Conservation (phyloP, 192 early-diverging fungal species). For the Dissophora globulifera region DNA sequence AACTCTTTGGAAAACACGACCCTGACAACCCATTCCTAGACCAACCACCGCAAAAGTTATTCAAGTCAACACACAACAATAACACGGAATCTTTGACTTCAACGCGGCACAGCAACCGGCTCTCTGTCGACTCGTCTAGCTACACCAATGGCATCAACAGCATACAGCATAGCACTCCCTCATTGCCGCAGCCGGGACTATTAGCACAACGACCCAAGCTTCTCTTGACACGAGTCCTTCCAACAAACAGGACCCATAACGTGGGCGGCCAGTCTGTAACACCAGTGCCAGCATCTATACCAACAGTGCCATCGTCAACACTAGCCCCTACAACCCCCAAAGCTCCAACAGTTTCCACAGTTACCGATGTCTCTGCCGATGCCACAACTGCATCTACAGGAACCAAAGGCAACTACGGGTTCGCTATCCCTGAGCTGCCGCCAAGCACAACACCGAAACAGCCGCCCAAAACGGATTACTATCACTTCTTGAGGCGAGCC, state of each 20-base stretch:
- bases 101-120: not conserved
- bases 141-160: too few species aligned
- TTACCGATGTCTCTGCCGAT: too few species aligned
- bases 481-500: not conserved
- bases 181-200: too few species aligned
- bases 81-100: too few species aligned
- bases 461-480: not conserved
- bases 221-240: constrained; percentile 9
- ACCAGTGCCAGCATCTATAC: too few species aligned
- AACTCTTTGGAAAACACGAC: not conserved
- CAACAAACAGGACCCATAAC: not conserved
- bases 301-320: too few species aligned
- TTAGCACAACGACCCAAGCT: not conserved
- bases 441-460: constrained; percentile 3
- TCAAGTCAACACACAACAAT: not conserved
- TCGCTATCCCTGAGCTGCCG: not conserved
- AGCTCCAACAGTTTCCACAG: too few species aligned
- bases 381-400: too few species aligned
- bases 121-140: too few species aligned
- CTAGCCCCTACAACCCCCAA: too few species aligned
- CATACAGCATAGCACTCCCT: too few species aligned
- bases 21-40: constrained; percentile 15
- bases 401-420: not conserved
- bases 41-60: constrained; percentile 6
- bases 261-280: not conserved